Conservation (phyloP, 495 filamentous ascomycete species). For the Lineolata rhizophorae region DNA sequence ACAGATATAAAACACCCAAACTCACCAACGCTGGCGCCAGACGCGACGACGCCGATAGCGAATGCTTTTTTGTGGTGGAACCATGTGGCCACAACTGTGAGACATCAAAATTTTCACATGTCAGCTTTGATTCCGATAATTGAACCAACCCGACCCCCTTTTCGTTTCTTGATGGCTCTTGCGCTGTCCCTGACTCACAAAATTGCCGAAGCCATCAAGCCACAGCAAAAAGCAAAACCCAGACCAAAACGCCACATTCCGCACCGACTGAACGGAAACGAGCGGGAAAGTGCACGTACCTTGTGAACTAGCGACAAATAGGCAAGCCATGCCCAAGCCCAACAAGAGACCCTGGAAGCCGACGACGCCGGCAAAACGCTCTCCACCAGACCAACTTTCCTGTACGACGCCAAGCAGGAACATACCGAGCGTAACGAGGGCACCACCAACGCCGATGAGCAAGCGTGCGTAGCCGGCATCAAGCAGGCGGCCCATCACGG, state of each 20-base stretch:
- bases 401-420: slow-evolving; percentile 16
- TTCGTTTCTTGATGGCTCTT: no score
- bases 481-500: slow-evolving; percentile 18
- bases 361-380: slow-evolving; percentile 1
- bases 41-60: slow-evolving; percentile 22
- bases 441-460: slow-evolving; percentile 14
- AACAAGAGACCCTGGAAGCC: slow-evolving; percentile 19
- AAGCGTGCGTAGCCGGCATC: slow-evolving; percentile 18
- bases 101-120: slow-evolving; percentile 1
- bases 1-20: neutral
- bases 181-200: no score
- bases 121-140: no score
- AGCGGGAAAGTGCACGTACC: slow-evolving; percentile 9
- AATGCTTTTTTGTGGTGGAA: slow-evolving; percentile 17
- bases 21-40: slow-evolving; percentile 19
- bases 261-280: no score
- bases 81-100: slow-evolving; percentile 20
- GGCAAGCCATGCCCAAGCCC: slow-evolving; percentile 23
- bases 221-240: no score
- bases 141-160: no score
- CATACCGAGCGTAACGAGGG: slow-evolving; percentile 16
- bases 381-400: slow-evolving; percentile 1
- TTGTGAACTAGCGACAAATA: slow-evolving; percentile 23
- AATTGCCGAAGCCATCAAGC: no score
- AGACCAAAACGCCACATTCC: no score